Base-by-base conservation (phyloP, 139 green algal species). In the Yamagishiella unicocca region DNA sequence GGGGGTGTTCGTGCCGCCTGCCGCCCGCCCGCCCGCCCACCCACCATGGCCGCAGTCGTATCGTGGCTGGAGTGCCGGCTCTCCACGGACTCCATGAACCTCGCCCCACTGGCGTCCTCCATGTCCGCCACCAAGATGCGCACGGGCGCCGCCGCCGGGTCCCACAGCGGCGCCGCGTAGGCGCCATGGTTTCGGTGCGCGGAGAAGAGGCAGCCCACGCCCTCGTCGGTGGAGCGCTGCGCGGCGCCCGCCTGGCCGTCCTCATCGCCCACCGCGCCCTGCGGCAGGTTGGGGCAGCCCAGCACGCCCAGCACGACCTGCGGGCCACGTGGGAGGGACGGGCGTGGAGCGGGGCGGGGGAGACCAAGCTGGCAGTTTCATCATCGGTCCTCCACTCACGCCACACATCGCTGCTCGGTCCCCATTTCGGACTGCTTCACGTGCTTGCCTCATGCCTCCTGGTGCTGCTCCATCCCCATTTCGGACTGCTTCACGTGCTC, bases 281-380 rank as follows among this genome's bases (percentile, higher is more conserved):
- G 88, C 1, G 97, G 97, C 89, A 99, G 90, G 93, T 99, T 99
- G 79, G 97, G 97, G 91, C 97, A 99, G 82, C 97, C 97, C 81
- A 99, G 92, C 76, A 98, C 96, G 33, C 97, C 97, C 82, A 98
- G 73, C 76, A 96, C 92, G 61, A 94, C 89, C 79, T 94, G 78
- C 55, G 70, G n/a, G n/a, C n/a, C n/a, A n/a, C n/a, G n/a, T n/a
- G n/a, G n/a, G n/a, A n/a, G n/a, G n/a, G n/a, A n/a, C n/a, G n/a
- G n/a, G n/a, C n/a, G n/a, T n/a, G n/a, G n/a, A n/a, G n/a, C n/a
- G n/a, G n/a, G n/a, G n/a, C n/a, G n/a, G n/a, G n/a, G n/a, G n/a
- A n/a, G n/a, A n/a, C n/a, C n/a, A n/a, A n/a, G n/a, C n/a, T n/a
- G n/a, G n/a, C n/a, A n/a, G n/a, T n/a, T n/a, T n/a, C n/a, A n/a